Base-by-base conservation (phyloP, 2,329 filamentous ascomycete genomes). In the Ophiocordyceps polyrhachis-furcata region DNA sequence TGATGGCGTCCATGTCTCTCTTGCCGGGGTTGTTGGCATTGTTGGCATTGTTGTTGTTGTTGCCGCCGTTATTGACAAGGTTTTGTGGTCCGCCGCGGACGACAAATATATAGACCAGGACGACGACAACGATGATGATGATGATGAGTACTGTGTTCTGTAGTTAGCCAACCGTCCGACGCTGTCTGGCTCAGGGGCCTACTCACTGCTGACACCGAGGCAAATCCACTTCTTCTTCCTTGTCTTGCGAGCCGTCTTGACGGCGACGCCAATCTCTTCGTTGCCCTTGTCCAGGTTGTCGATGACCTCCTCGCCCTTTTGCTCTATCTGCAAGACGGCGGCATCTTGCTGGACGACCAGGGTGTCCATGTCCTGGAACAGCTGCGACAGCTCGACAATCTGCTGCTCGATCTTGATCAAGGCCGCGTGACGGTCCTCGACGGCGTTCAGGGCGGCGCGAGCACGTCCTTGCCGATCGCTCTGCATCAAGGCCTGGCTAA, bases 161-260 rank as follows among this genome's bases (percentile, higher is more conserved):
- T 44, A 45, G 51, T 63, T 51, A 66, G 57, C 19, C 19, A 21
- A 9, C 35, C 17, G 42, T n/a, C 35, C 17, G 2, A 1, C 15
- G 17, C 12, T n/a, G 4, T 15, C 20, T 12, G 28, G 6, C 17
- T 14, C n/a, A 11, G 37, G 5, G 14, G 21, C 13, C 29, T 19
- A 56, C 73, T 53, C 67, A 76, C 73, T 66, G 53, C 71, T 66
- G 56, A 95, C 85, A 55, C 81, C 79, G 53, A 94, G 66, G 70
- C 87, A 94, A 60, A 83, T 88, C 88, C 87, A 95, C 82, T 95
- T 95, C 86, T 93, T 93, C 68, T 79, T 84, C 53, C 84, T 74
- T 43, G 82, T 84, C 53, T 77, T 75, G 59, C 81, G 73, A 9
- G 89, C 89, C 53, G 84, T 93, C 49, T 73, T 71, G 49, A 94